A percentile compares a stretch with the other conserved stretches of the same genome.
Conservation (phyloP, 2,329 filamentous ascomycete genomes). For the Alternaria rosae region DNA sequence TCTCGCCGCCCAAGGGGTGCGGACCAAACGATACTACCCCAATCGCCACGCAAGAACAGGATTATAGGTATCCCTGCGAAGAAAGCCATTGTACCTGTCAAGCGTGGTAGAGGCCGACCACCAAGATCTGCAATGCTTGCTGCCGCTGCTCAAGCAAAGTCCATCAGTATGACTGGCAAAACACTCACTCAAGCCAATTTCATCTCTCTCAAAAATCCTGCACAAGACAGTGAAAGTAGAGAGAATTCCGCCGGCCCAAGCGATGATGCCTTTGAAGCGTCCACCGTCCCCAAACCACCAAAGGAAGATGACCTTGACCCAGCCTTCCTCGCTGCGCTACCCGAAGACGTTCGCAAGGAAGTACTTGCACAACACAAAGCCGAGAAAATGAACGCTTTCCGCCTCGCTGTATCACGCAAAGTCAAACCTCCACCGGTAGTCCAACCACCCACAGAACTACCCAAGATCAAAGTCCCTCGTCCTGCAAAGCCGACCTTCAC, state of each 20-base stretch:
- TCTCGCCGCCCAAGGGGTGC: constrained; percentile 46
- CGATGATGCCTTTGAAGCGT: constrained; percentile 34
- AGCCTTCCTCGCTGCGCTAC: constrained; percentile 81
- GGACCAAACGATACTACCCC: constrained; percentile 45
- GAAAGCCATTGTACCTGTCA: constrained; percentile 65
- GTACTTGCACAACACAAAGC: constrained; percentile 74
- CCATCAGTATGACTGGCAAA: constrained; percentile 35
- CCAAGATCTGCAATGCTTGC: constrained; percentile 49
- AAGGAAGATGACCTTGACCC: constrained; percentile 47
- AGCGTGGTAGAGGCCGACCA: constrained; percentile 68
- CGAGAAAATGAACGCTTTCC: constrained; percentile 34
- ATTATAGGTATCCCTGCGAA: constrained; percentile 58
- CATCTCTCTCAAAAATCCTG: constrained; percentile 52
- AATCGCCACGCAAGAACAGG: constrained; percentile 61
- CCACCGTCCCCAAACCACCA: not conserved
- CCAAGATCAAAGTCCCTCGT: constrained; percentile 55
- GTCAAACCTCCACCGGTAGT: constrained; percentile 14
- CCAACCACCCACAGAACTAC: constrained; percentile 29
- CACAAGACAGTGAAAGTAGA: constrained; percentile 16
- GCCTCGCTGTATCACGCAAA: constrained; percentile 41
- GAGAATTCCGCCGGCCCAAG: constrained; percentile 28
- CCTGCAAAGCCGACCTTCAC: constrained; percentile 68
- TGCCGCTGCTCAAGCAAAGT: constrained; percentile 60
- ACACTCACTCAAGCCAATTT: constrained; percentile 77
- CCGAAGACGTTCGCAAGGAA: constrained; percentile 71